A percentile compares a stretch with the other conserved stretches of the same genome.
Evolutionary conservation across 140 eudicot genomes (phyloP).

Genomic region (Senecio squalidus): DNA sequence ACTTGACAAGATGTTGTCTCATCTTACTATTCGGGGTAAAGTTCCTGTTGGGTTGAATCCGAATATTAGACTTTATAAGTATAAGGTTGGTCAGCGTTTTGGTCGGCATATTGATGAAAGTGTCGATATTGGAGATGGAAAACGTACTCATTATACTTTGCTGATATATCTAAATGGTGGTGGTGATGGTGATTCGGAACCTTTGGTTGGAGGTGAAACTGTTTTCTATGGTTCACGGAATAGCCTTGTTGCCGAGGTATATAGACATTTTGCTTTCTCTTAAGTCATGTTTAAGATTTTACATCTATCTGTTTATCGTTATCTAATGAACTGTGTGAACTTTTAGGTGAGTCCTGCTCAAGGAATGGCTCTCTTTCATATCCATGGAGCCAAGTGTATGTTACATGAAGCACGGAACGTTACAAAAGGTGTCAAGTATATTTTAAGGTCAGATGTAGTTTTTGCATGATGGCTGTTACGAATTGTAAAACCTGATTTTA

Average conservation of each 20-base stretch:
- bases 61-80: constrained; percentile 84
- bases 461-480: constrained; percentile 55
- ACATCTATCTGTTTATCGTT: neutral
- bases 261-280: neutral
- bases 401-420: constrained; percentile 90
- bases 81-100: constrained; percentile 83
- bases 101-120: constrained; percentile 98
- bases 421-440: constrained; percentile 71
- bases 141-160: constrained; percentile 68
- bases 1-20: constrained; percentile 46
- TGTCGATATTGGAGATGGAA: constrained; percentile 85
- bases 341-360: constrained; percentile 72
- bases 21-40: constrained; percentile 70
- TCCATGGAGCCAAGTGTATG: constrained; percentile 95
- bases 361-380: constrained; percentile 92
- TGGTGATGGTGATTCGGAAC: constrained; percentile 36
- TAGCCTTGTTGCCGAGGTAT: constrained; percentile 83
- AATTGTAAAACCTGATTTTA: no score
- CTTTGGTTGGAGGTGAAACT: constrained; percentile 89
- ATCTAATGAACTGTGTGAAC: neutral
- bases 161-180: constrained; percentile 77
- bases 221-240: constrained; percentile 85
- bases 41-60: constrained; percentile 91
- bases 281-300: neutral
- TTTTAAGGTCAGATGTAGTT: constrained; percentile 83